Evolutionary conservation across 2,329 filamentous ascomycete species (phyloP), one percentile per base, ranked within the genome.

Genomic region (Microdochium paspali): DNA sequence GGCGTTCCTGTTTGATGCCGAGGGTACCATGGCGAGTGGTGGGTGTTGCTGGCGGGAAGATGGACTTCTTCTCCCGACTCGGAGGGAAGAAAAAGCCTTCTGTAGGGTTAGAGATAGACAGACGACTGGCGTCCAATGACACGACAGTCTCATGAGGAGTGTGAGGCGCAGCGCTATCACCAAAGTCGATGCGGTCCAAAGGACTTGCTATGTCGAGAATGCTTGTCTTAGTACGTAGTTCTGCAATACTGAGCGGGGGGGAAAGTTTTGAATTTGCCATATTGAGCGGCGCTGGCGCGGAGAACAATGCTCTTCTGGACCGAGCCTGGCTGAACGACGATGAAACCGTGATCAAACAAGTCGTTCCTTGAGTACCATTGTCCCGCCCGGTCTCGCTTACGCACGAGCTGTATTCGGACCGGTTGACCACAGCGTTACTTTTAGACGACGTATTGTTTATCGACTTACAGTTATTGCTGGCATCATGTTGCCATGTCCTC

Each of bases 101-200:
- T 10, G 58, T 55, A 18, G 73, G 71, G 48, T 80, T 84, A 3
- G 88, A 93, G 50, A 95, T 91, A 1, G 89, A 90, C 18, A 95
- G 70, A 32, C 81, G 80, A 64, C 87, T 94, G 1, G 89, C 84
- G 61, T 96, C 90, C 6, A 85, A 83, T 24, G 87, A 85, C 24
- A 83, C 74, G 58, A 87, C 76, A 47, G 74, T 77, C 50, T 93
- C 89, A 44, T 80, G 80, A 0, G 91, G 91, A 1, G 91, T 96
- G 49, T 80, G 85, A 18, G 90, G 88, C 10, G 86, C 79, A 18
- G 66, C 53, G 28, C 57, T 63, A 57, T 64, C 70, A 61, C 60
- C 69, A 59, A 62, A 80, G 64, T 68, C 74, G 61, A 68, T 72
- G 66, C 66, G 73, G 58, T 77, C 74, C 53, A 80, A 66, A 45